phyloP scores from a whole-genome alignment of 805 yeast genomes.

The Saccharomycopsis fodiens region DNA sequence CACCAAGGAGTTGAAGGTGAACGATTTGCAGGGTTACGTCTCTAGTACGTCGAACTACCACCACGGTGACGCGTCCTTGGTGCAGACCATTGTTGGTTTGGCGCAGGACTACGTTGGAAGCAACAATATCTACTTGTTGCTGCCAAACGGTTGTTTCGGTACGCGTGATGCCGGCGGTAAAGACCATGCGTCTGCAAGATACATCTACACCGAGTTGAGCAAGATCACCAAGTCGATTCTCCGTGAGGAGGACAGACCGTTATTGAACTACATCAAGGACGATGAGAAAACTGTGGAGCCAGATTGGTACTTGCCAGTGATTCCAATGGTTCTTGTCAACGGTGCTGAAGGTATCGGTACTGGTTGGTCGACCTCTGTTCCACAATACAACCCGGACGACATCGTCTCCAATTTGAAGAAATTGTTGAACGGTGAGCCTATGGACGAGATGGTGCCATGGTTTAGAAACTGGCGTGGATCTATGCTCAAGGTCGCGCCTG shows the following conservation, averaged over 20 bases:
- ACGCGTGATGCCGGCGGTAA: constrained; percentile 96
- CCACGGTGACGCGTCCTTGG: constrained; percentile 86
- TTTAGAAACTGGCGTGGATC: constrained; percentile 91
- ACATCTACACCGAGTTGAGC: constrained; percentile 80
- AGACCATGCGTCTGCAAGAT: constrained; percentile 97
- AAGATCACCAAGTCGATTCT: constrained; percentile 71
- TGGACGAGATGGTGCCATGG: constrained; percentile 83
- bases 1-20: constrained; percentile 74
- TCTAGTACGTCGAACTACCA: constrained; percentile 88
- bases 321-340: constrained; percentile 91
- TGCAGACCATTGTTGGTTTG: constrained; percentile 84
- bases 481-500: constrained; percentile 55
- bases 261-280: constrained; percentile 75
- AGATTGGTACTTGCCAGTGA: constrained; percentile 87
- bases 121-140: constrained; percentile 74
- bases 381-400: constrained; percentile 83
- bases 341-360: constrained; percentile 99
- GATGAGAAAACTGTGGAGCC: constrained; percentile 95
- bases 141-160: constrained; percentile 95
- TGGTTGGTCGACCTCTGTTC: constrained; percentile 95
- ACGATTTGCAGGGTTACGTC: constrained; percentile 84
- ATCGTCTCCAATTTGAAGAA: constrained; percentile 66
- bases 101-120: constrained; percentile 95
- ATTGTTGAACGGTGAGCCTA: constrained; percentile 64
- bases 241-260: constrained; percentile 70